Percentiles rank a stretch among this genome's conserved stretches.
Conservation (phyloP, 192 early-diverging fungal species). For the Coemansia reversa region DNA sequence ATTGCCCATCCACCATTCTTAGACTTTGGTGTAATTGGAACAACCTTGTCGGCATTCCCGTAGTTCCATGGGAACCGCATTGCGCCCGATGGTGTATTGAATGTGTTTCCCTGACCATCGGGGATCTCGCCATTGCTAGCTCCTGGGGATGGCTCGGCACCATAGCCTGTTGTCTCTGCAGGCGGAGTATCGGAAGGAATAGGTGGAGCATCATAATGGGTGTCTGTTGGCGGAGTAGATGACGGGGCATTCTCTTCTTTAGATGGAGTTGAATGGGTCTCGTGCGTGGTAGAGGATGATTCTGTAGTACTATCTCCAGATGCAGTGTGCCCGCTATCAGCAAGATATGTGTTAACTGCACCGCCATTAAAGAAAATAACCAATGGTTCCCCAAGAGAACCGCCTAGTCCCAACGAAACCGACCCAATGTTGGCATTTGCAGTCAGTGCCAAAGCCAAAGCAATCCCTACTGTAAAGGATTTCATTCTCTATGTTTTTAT, state of each 20-base stretch:
- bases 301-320: background rate
- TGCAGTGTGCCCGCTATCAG: background rate
- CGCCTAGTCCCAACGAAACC: background rate
- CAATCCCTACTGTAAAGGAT: slow-evolving; percentile 1
- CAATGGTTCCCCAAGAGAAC: slow-evolving; percentile 18
- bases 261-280: background rate
- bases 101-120: slow-evolving; percentile 45
- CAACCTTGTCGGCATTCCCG: slow-evolving; percentile 38
- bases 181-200: background rate
- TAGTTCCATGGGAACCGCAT: slow-evolving; percentile 53
- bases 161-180: slow-evolving; percentile 3
- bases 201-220: background rate
- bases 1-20: slow-evolving; percentile 53
- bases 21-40: slow-evolving; percentile 29
- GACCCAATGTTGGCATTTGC: background rate
- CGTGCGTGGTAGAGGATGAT: background rate
- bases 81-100: slow-evolving; percentile 28
- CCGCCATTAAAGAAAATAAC: background rate
- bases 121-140: slow-evolving; percentile 23
- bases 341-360: background rate
- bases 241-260: background rate
- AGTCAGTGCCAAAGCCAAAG: background rate
- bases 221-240: background rate
- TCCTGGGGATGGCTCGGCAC: too few species aligned
- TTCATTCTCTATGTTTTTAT: background rate